Conservation (phyloP, 106 monocot species). For the Triglochin maritima region DNA sequence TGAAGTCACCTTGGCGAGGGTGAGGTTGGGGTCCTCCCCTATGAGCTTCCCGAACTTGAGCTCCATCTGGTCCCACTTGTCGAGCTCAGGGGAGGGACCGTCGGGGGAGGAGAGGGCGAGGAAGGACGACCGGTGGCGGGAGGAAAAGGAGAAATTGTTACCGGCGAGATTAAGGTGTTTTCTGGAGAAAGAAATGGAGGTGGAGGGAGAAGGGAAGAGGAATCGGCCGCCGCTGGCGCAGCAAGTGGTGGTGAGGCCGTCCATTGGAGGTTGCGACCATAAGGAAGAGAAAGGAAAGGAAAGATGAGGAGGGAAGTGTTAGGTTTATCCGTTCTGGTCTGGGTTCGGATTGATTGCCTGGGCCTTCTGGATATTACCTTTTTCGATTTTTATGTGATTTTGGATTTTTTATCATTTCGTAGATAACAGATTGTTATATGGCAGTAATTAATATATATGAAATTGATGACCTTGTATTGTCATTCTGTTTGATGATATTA, state of each 20-base stretch:
- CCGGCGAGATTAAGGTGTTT: background rate
- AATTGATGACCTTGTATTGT: too few species aligned
- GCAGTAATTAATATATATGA: too few species aligned
- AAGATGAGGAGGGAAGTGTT: background rate
- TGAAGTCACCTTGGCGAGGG: slow-evolving; percentile 63
- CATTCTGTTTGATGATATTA: too few species aligned
- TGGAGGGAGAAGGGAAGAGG: slow-evolving; percentile 1
- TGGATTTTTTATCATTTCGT: too few species aligned
- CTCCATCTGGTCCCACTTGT: slow-evolving; percentile 90
- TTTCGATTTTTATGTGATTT: too few species aligned
- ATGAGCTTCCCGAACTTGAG: slow-evolving; percentile 80
- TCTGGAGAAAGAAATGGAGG: background rate
- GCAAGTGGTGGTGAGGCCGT: slow-evolving; percentile 19
- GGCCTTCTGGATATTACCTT: too few species aligned
- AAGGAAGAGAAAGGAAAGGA: background rate
- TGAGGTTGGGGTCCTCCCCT: slow-evolving; percentile 87
- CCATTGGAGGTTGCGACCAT: slow-evolving; percentile 12
- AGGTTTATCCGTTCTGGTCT: slow-evolving; percentile 1
- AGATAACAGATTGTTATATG: too few species aligned
- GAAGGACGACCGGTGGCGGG: slow-evolving; percentile 8
- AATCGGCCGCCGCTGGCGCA: slow-evolving; percentile 15
- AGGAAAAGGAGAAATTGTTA: slow-evolving; percentile 9
- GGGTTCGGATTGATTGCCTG: background rate
- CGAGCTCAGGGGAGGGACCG: slow-evolving; percentile 31
- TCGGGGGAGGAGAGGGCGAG: slow-evolving; percentile 21